phyloP scores from a whole-genome alignment of 2,329 filamentous ascomycete genomes.

The Raffaelea ambrosiae region DNA sequence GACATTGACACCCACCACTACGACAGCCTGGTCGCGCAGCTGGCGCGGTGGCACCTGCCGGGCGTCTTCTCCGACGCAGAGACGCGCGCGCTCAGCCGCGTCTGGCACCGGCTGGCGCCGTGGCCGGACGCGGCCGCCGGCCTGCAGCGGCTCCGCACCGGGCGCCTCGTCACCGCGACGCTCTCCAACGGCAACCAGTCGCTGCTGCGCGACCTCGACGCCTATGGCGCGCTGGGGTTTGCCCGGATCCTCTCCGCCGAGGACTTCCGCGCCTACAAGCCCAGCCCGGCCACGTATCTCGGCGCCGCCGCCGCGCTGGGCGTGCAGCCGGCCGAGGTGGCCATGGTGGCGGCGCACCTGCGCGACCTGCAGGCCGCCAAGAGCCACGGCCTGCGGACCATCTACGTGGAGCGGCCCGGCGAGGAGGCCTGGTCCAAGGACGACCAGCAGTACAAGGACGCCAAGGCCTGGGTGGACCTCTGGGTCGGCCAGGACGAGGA shows the following conservation, averaged over 20 bases:
- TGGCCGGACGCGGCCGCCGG: conserved; percentile 58
- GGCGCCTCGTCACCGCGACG: conserved; percentile 51
- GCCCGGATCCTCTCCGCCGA: conserved; percentile 60
- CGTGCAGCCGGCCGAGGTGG: conserved; percentile 51
- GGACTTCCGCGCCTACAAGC: conserved; percentile 69
- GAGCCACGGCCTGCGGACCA: conserved; percentile 53
- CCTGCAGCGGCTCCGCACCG: conserved; percentile 41
- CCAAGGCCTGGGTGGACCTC: conserved; percentile 56
- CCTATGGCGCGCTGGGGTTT: conserved; percentile 53
- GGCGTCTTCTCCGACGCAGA: conserved; percentile 56
- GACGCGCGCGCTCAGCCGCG: conserved; percentile 48
- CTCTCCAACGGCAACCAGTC: conserved; percentile 66
- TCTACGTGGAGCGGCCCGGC: conserved; percentile 61
- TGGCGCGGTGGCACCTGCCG: conserved; percentile 45
- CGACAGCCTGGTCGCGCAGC: conserved; percentile 50
- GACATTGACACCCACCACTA: conserved; percentile 66
- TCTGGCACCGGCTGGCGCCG: conserved; percentile 65
- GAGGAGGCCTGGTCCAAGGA: conserved; percentile 57
- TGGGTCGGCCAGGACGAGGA: conserved; percentile 45
- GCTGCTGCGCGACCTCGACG: conserved; percentile 57
- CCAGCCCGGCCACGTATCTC: conserved; percentile 56
- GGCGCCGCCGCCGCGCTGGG: conserved; percentile 56
- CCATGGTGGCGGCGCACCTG: conserved; percentile 71
- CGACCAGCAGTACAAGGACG: conserved; percentile 38
- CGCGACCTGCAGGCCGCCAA: conserved; percentile 60